Base-by-base conservation (phyloP, 2,329 filamentous ascomycete genomes). In the Penicillium brasilianum region DNA sequence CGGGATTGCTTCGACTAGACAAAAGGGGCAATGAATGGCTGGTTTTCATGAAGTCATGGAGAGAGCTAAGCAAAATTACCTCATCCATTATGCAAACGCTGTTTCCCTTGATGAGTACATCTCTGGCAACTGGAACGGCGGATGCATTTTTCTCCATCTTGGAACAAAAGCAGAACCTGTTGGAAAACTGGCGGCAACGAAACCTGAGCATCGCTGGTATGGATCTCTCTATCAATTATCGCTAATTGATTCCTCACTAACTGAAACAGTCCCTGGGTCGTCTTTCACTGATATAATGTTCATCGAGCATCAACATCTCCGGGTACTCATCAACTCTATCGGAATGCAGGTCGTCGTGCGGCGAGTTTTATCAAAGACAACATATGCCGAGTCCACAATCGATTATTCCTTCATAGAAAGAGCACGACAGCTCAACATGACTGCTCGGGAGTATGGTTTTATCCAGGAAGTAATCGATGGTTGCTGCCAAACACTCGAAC, bases 291-390 rank as follows among this genome's bases (percentile, higher is more conserved):
- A 79, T 51, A 80, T 80, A 66, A 71, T 84, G 0, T 75, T 76
- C 11, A 81, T 84, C 16, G 82, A 84, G 59, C 83, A 77, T 63
- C 70, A 75, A 58, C 74, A 75, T 48, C 71, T 75, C 9, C 60
- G 70, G 18, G 69, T 76, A 9, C 74, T 72, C 68, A 69, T 68
- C 65, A 74, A 68, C 55, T 71, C 66, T 60, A 72, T 84, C 1
- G 81, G 80, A 4, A 79, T 84, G 63, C 82, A 84, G 66, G 79
- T 80, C 3, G 76, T 84, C 6, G 80, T 83, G 13, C 81, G 83
- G 61, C 76, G 78, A 30, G 78, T 76, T 7, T 53, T 66, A 1
- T 52, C 50, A 11, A 50, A 59, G 14, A 52, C 36, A 1, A 46
- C 57, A 43, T 54, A 56, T 7, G 57, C 30, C 16, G 57, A 46